Evolutionary conservation across 164 flowering plant species (phyloP), one percentile per base, ranked within the genome.

Genomic region (Cinnamomum micranthum): DNA sequence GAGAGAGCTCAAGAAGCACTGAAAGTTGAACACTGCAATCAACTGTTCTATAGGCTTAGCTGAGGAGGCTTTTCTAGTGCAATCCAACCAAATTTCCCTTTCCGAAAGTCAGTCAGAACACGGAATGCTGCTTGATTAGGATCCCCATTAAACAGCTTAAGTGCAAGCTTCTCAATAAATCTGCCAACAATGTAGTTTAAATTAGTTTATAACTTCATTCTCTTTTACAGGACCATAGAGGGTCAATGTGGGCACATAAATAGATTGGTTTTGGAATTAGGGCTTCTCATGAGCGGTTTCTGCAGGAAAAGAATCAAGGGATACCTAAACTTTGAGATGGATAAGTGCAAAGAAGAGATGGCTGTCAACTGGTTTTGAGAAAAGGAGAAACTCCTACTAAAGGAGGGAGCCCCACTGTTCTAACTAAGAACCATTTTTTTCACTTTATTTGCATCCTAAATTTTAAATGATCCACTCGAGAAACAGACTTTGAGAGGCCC

Each of bases 71-170:
- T 87, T 89, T 96, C 99, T 64, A 96, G 75, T 50, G 95, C 79
- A 73, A 86, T 71, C 97, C 97, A 93, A 76, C 98, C 99, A 77
- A 96, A 91, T 80, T 83, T 96, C 47, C 98, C 99, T 83, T 92
- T 94, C 10, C 97, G 84, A 80, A 90, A 96, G 79, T 96, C 99
- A 63, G 89, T 72, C 86, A 96, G 82, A 68, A 94, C 79, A 5
- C 99, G 90, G 55, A 91, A 94, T 68, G 99, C 87, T 23, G 99
- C 97, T 84, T 96, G 98, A 77, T 88, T 85, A 62, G 22, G 76
- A 76, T 96, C 94, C 70, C 95, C 98, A 75, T 86, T 88, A 87
- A 96, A 96, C 81, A 94, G 72, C 62, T 88, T 86, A 64, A 80
- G 65, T 4, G 95, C 92, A 25, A 96, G 80, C 87, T 90, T 88